Evolutionary conservation across 2,329 filamentous ascomycete genomes (phyloP), one percentile per base, ranked within the genome.

Genomic region (Ceratocystis destructans): DNA sequence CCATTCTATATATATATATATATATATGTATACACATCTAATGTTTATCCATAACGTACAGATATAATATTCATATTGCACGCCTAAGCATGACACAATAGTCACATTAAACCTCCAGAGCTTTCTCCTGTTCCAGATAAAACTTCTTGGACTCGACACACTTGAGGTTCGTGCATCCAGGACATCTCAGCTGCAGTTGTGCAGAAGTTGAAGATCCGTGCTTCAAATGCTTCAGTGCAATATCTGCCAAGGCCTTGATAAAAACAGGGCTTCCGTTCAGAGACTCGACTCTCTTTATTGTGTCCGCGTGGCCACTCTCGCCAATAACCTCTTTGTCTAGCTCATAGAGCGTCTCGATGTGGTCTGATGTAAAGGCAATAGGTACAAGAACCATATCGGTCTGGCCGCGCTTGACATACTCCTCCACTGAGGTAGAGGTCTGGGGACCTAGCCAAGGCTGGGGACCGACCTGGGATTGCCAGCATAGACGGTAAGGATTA

Each of bases 381-480:
- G 94, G 94, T 66, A 99, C 90, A 5, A 99, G 80, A 1, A 96
- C 81, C 65, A 99, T 80, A 73, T 99, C 91, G 66, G 87, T 96
- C 73, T 96, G 89, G 0, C 93, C 94, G 76, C 94, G 91, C 73
- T 88, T 85, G 70, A 97, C 86, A 73, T 96, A 95, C 68, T 90
- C 83, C 73, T 92, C 86, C 10, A 99, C 94, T 0, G 92, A 93
- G 70, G 87, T 85, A 68, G 87, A 86, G 0, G 94, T 99, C 76
- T 99, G 94, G 10, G 94, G 92, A 25, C 94, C 94, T 7, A 99
- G 81, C 94, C 94, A 99, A 22, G 94, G 89, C 33, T 87, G 90
- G 0, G 95, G 94, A 6, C 95, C 94, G 69, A 99, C 94, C 77
- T 99, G 94, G 4, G 92, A 96, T 76, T 99, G 94, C 94, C 94